Evolutionary conservation across 2,329 filamentous ascomycete species (phyloP).

Genomic region (Aspergillus sp.): DNA sequence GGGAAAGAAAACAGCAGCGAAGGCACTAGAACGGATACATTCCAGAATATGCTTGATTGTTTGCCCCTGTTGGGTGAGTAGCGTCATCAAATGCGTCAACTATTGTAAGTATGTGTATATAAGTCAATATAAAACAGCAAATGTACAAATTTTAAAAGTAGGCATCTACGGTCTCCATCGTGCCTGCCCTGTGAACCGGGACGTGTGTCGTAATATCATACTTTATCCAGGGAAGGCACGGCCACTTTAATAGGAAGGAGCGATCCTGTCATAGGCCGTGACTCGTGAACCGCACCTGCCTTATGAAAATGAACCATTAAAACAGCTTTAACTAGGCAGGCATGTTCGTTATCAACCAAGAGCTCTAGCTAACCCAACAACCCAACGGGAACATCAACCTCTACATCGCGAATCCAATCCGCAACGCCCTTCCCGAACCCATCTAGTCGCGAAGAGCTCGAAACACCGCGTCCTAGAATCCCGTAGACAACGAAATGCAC

Average conservation of each 20-base stretch:
- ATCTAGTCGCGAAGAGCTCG: slow-evolving; percentile 50
- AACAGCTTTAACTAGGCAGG: no score
- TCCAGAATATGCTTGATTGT: slow-evolving; percentile 29
- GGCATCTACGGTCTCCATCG: no score
- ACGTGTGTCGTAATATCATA: neutral
- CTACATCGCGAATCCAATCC: slow-evolving; percentile 50
- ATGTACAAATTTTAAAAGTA: no score
- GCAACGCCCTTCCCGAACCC: slow-evolving; percentile 54
- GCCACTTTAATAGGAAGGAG: neutral
- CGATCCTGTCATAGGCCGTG: neutral
- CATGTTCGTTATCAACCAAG: no score
- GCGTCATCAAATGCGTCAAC: no score
- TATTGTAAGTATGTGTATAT: no score
- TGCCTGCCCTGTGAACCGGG: neutral
- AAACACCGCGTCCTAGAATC: slow-evolving; percentile 47
- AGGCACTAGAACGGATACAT: neutral
- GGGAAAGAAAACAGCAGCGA: neutral
- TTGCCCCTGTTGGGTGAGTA: slow-evolving; percentile 7
- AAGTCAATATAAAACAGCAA: no score
- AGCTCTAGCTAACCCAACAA: no score
- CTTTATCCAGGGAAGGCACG: neutral
- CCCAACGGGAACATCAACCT: slow-evolving; percentile 42
- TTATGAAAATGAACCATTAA: no score
- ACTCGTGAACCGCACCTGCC: neutral
- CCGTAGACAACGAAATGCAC: slow-evolving; percentile 56